Base-by-base conservation (phyloP, 2,329 filamentous ascomycete genomes). In the Fusarium denticulatum region DNA sequence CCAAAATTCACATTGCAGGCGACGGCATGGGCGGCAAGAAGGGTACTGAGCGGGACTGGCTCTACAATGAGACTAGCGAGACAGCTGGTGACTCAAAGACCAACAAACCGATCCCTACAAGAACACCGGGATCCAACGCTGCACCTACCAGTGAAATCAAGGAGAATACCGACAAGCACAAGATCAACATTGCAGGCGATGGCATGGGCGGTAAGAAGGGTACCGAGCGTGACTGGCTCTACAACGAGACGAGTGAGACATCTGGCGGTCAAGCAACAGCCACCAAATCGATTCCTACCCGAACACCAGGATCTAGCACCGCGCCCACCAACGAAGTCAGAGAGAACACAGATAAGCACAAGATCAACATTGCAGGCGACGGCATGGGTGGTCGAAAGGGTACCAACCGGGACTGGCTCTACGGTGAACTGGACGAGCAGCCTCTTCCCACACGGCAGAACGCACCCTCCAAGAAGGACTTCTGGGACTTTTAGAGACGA, bases 1-100 rank as follows among this genome's bases (percentile, higher is more conserved):
- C 64, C 50, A 70, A 67, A 67, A 84, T 85, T 42, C 82, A 81
- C 58, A 87, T 88, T 61, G 86, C 83, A 5, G 89, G 90, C 32
- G 88, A 91, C 72, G 91, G 91, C 66, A 92, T 92, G 90, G 91
- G 90, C 46, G 88, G 88, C 50, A 85, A 84, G 73, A 88, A 85
- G 79, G 88, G 86, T 46, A 82, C 85, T 32, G 82, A 86, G 47
- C 83, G 88, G 60, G 81, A 85, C 75, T 92, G 90, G 90, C 83
- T 89, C n/a, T 88, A 90, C 43, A 67, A 86, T 50, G 86, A 86
- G 36, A 86, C 86, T 30, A 83, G 85, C 26, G 71, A 85, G 60
- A 74, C 42, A 34, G 11, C 37, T n/a, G 40, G 53, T 30, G 65
- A 55, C 36, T 32, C 64, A 32, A 46, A 79, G n/a, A 53, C 76